Base-by-base conservation (phyloP, 2,329 filamentous ascomycete species). In the Hypoxylon sp. region DNA sequence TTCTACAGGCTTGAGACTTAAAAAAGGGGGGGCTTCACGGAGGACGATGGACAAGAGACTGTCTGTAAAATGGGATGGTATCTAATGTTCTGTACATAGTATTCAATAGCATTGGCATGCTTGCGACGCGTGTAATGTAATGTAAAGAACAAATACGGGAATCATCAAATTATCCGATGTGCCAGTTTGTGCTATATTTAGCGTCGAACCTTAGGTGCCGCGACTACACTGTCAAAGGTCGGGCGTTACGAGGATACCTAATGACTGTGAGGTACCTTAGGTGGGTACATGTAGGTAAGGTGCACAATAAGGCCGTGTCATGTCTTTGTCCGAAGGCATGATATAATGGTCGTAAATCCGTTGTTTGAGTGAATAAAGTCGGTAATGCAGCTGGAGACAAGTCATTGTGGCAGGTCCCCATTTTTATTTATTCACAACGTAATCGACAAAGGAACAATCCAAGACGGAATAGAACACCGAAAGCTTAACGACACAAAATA, bases 11-110 rank as follows among this genome's bases (percentile, higher is more conserved):
- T 62, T 14, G 30, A 64, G 66, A 61, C 48, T 55, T 37, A 31
- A 46, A 49, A 48, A 30, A 49, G n/a, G 33, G 57, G 69, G 56
- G 27, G 25, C 37, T 60, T 53, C 33, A 33, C 37, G 54, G 60
- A 55, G 35, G 57, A 51, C 25, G 59, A 59, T 60, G 62, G 56
- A 53, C 51, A 57, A 64, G 64, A 71, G 66, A 71, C 59, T 68
- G 64, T 68, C 61, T 70, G 64, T 68, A 67, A 53, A 57, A 69
- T 13, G 54, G 65, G 64, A 44, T 62, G 46, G 63, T 62, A 64
- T 64, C 40, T 56, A 55, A 55, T 59, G 42, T 63, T 61, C 53
- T 69, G 69, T 69, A 70, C 61, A 70, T 69, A 71, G 37, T 25
- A 25, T 25, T 25, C 61, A 66, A 65, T 60, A 55, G 56, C 61